Base-by-base conservation (phyloP, 441 rosid species). In the Pelargonium exstipulatum region DNA sequence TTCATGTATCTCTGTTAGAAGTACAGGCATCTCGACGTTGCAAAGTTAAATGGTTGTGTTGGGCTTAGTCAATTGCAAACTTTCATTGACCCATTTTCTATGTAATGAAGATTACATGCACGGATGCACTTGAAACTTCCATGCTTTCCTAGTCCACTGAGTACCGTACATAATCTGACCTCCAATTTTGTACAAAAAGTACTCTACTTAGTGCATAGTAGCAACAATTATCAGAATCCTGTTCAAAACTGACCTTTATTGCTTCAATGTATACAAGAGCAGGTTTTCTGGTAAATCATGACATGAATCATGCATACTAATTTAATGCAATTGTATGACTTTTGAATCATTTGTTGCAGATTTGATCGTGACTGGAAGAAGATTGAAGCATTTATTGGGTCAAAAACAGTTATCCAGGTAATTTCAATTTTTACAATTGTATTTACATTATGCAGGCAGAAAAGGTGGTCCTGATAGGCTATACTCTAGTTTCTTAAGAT, bases 361-460 rank as follows among this genome's bases (percentile, higher is more conserved):
- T 95, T 92, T 71, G 99, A 95, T 78, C 91, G 98, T 62, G 99
- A 95, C 67, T 95, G 99, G 99, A 95, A 95, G 85, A 95, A 92
- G 86, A 95, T 95, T 22, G 97, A 89, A 73, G 99, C 97, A 20
- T 95, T 89, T 82, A 85, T 95, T 63, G 98, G 98, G 66, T 89
- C 99, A 49, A 95, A 95, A 83, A 87, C 96, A 16, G 96, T 90
- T 45, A 91, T 91, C 37, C 99, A 94, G 96, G 99, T 94, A 80
- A 63, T 9, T 57, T 9, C 8, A 55, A 13, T 37, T 40, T 18
- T 24, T 63, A 49, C n/a, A 42, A 42, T 10, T 26, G 22, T 24
- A 63, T 62, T 24, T 57, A 37, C 1, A 43, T 53, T 53, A 14
- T n/a, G 60, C 60, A 53, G 20, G 6, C 9, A 13, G 20, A 3